Conservation (phyloP, 352 stramenopile species). For the Phytophthora foliorum region DNA sequence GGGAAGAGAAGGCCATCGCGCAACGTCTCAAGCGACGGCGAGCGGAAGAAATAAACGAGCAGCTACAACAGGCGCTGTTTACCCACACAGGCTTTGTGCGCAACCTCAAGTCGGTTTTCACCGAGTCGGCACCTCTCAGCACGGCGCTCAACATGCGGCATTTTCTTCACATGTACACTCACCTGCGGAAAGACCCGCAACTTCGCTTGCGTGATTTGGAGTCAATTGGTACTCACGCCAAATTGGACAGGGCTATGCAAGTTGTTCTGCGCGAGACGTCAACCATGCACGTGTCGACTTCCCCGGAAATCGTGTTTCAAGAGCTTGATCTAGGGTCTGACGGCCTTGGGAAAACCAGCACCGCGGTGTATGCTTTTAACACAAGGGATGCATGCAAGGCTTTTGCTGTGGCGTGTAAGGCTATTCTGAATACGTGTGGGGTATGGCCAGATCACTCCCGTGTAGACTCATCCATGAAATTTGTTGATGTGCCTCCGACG, state of each 20-base stretch:
- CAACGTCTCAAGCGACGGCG: conserved; percentile 33
- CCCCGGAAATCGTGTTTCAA: conserved; percentile 46
- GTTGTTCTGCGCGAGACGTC: conserved; percentile 49
- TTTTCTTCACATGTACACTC: conserved; percentile 55
- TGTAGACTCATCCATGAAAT: conserved; percentile 28
- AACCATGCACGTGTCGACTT: conserved; percentile 32
- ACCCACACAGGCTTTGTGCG: conserved; percentile 18
- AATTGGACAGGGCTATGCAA: conserved; percentile 51
- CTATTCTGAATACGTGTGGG: conserved; percentile 33
- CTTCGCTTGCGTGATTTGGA: conserved; percentile 47
- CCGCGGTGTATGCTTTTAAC: conserved; percentile 48
- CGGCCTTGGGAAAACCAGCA: conserved; percentile 42
- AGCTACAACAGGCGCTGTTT: conserved; percentile 35
- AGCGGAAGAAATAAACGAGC: conserved; percentile 30
- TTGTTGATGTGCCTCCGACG: conserved; percentile 28
- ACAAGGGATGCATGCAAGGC: conserved; percentile 33
- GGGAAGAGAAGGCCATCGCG: conserved; percentile 39
- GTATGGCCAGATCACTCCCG: conserved; percentile 44
- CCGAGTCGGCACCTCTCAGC: conserved; percentile 26
- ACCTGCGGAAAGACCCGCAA: conserved; percentile 35
- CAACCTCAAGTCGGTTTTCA: conserved; percentile 37
- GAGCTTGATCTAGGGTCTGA: conserved; percentile 33
- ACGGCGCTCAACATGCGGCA: conserved; percentile 50
- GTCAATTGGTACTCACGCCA: conserved; percentile 34
- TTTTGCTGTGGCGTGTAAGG: conserved; percentile 37